Evolutionary conservation across 805 yeast genomes (phyloP), one percentile per base, ranked within the genome.

Genomic region (Nakazawaea ishiwadae): DNA sequence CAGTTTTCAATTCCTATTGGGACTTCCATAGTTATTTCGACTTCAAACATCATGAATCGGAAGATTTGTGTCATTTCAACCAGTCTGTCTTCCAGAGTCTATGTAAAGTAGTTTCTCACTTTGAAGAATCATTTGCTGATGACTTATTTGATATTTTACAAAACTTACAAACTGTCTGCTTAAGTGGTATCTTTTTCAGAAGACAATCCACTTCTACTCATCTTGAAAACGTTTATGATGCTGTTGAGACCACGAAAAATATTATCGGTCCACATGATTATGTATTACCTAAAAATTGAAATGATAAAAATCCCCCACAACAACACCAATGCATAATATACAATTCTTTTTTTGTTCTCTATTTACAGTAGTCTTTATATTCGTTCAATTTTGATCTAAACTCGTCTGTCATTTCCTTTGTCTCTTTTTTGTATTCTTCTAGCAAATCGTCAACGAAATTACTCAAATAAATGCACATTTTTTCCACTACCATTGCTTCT

Each of bases 11-110:
- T 11, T 53, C 55, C 14, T 48, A 40, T 9, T 77, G 81, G 81
- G 57, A 71, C 41, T 66, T 77, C 49, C 81, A 77, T 48, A 71
- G 71, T 1, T 66, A 63, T 44, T 65, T 64, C 24, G 55, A 52
- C 16, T 56, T 75, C 26, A 58, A 62, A 2, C 76, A 75, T 40
- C 62, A 61, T 23, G 58, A 59, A 2, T 65, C 56, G 27, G 55
- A 58, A 31, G 52, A 57, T 1, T 17, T 33, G 17, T 76, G 81
- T 43, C 51, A 53, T 18, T 73, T 70, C 51, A 69, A 73, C 43
- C 68, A 68, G 41, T 55, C 66, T 27, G 65, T 65, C 5, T 76
- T 69, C 45, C 54, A 55, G 7, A 65, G 71, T 0, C 48, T 75
- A 26, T 58, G 62, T 0, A 59, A 56, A 15, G 69, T 71, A 30